Evolutionary conservation across 176 grass and related monocot genomes (phyloP), one percentile per base, ranked within the genome.

Genomic region (Rhynchospora tenuis): DNA sequence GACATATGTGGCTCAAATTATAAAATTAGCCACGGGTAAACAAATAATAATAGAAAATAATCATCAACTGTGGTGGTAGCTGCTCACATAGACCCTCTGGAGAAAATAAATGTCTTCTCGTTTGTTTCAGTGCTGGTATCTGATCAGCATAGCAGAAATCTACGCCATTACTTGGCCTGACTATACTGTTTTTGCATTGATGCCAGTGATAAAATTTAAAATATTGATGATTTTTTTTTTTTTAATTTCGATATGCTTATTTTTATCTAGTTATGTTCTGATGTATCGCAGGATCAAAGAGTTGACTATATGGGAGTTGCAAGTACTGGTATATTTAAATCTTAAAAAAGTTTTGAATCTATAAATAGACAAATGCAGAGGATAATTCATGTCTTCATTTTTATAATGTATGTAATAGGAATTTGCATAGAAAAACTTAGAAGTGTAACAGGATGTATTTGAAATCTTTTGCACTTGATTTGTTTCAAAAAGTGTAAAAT

Each of bases 271-370:
- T 58, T 83, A 51, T 59, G 60, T 50, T 65, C 61, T 82, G 42
- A 82, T 63, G 66, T 66, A 4, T 51, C 50, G 23, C 81, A 88
- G 86, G 86, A 68, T 84, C 58, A 51, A 59, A 78, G 61, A 84
- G 61, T 47, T 71, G 22, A 59, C 57, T 58, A 38, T 80, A 70
- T 14, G 19, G 81, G 62, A 15, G 60, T 72, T 31, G 63, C 59
- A n/a, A 84, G 12, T 44, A 27, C 68, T 26, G 86, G 86, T 88
- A 84, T 58, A 77, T 65, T 62, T 78, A 47, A 11, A 28, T 28
- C 27, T 28, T 14, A 38, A 58, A 33, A 31, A 78, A 58, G 19
- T 64, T 82, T 81, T 76, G 24, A 54, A 31, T 51, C 6, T 31
- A 55, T 75, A 54, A 27, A 6, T 75, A 27, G 46, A 46, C 27